Evolutionary conservation across 2,329 filamentous ascomycete species (phyloP).

Genomic region (Neonectria magnoliae): DNA sequence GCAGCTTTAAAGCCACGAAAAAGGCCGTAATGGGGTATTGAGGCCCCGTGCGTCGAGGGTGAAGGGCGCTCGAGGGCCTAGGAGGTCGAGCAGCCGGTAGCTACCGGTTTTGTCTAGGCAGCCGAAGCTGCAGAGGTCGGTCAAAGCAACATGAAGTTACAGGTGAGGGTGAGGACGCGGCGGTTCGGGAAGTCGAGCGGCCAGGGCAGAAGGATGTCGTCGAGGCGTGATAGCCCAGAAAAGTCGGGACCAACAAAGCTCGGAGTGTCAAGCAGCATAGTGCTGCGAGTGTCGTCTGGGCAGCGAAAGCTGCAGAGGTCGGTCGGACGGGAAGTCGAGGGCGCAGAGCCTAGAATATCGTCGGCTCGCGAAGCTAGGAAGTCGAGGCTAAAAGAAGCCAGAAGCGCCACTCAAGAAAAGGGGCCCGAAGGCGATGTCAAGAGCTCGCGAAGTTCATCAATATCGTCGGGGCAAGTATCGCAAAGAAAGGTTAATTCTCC

Average conservation of each 20-base stretch:
- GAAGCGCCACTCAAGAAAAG: slow-evolving; percentile 13
- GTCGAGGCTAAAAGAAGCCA: slow-evolving; percentile 13
- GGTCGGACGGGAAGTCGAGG: slow-evolving; percentile 25
- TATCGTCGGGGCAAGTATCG: slow-evolving; percentile 1
- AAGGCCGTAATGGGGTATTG: no score
- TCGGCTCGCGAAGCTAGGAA: slow-evolving; percentile 22
- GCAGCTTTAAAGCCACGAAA: no score
- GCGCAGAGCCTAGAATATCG: slow-evolving; percentile 16
- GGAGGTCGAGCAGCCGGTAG: no score
- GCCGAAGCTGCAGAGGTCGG: no score
- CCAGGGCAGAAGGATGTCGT: background rate
- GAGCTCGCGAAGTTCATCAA: slow-evolving; percentile 19
- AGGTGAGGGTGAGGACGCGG: background rate
- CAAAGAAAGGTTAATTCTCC: slow-evolving; percentile 20
- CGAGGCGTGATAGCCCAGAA: background rate
- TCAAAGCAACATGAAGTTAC: background rate
- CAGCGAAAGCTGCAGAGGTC: slow-evolving; percentile 25
- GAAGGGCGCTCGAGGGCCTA: no score
- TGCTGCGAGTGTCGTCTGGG: slow-evolving; percentile 18
- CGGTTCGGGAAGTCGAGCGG: background rate
- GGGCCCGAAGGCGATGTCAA: slow-evolving; percentile 20
- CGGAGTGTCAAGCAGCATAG: slow-evolving; percentile 12
- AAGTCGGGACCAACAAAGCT: background rate
- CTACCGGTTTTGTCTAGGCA: no score
- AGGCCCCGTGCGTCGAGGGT: no score